phyloP scores from a whole-genome alignment of 1,284 basidiomycete species.

The Trichosporon ovoides region DNA sequence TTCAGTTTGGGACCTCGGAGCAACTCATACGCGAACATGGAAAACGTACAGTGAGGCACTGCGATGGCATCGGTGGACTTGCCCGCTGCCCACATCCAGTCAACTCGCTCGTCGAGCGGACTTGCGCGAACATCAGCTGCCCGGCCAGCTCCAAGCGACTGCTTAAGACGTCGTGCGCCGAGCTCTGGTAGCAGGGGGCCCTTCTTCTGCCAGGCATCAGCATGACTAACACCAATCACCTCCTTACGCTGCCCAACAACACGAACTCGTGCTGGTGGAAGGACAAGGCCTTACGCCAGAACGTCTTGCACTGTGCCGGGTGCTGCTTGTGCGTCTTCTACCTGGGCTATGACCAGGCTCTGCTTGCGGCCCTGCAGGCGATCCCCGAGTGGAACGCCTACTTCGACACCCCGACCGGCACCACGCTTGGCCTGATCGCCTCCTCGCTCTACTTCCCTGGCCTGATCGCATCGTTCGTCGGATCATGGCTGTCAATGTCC shows the following conservation, averaged over 20 bases:
- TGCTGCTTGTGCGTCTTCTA: constrained; percentile 18
- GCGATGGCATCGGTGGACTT: no score
- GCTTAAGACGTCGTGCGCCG: no score
- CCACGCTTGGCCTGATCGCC: constrained; percentile 27
- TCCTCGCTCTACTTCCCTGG: constrained; percentile 18
- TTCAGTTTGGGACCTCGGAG: no score
- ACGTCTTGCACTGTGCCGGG: constrained; percentile 15
- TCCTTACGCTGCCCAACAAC: constrained; percentile 12
- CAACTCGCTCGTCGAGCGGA: no score
- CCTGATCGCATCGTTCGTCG: constrained; percentile 19
- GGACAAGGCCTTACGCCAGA: constrained; percentile 14
- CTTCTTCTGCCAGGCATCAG: background rate
- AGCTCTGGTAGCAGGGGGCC: no score
- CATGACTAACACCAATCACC: background rate
- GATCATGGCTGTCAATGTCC: constrained; percentile 13
- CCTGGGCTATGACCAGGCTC: constrained; percentile 18
- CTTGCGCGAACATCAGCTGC: no score
- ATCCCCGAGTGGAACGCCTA: constrained; percentile 17
- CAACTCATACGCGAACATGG: no score
- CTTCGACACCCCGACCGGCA: constrained; percentile 24
- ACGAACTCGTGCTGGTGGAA: constrained; percentile 18
- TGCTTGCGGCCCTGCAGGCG: constrained; percentile 19
- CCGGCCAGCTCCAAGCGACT: no score
- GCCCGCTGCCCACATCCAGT: no score
- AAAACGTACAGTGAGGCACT: no score